Percentiles rank a stretch among this genome's conserved stretches.
phyloP scores from a whole-genome alignment of 441 rosid genomes.

The Bruguiera hainesii region DNA sequence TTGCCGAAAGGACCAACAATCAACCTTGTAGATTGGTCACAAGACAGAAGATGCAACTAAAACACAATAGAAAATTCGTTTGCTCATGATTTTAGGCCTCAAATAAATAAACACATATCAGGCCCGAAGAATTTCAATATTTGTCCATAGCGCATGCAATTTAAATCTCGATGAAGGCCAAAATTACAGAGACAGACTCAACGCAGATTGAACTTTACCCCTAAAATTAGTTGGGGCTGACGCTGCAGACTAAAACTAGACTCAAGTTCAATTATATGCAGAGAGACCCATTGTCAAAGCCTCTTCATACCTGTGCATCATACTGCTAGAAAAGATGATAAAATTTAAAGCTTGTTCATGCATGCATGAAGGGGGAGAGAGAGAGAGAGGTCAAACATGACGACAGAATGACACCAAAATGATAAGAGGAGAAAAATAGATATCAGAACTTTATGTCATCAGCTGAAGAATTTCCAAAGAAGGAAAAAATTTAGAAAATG shows the following conservation, averaged over 20 bases:
- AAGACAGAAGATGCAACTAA: no score
- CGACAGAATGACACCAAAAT: not conserved
- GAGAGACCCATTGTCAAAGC: no score
- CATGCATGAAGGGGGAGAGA: not conserved
- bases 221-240: no score
- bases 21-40: no score
- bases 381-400: not conserved
- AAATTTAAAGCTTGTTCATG: not conserved
- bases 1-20: no score
- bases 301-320: not conserved
- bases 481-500: constrained; percentile 28
- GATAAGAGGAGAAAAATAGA: not conserved
- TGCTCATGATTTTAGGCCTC: not conserved
- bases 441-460: constrained; percentile 15
- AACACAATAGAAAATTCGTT: no score
- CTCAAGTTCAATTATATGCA: no score
- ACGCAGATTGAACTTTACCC: no score
- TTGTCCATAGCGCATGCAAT: not conserved
- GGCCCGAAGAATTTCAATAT: not conserved
- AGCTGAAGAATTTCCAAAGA: constrained; percentile 12
- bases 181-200: not conserved
- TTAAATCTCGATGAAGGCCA: not conserved
- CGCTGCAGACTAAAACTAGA: no score
- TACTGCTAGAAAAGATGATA: not conserved
- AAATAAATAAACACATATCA: not conserved